A percentile compares a stretch with the other conserved stretches of the same genome.
Evolutionary conservation across 257 asterid species (phyloP).

Genomic region (Dorcoceras hygrometricum): DNA sequence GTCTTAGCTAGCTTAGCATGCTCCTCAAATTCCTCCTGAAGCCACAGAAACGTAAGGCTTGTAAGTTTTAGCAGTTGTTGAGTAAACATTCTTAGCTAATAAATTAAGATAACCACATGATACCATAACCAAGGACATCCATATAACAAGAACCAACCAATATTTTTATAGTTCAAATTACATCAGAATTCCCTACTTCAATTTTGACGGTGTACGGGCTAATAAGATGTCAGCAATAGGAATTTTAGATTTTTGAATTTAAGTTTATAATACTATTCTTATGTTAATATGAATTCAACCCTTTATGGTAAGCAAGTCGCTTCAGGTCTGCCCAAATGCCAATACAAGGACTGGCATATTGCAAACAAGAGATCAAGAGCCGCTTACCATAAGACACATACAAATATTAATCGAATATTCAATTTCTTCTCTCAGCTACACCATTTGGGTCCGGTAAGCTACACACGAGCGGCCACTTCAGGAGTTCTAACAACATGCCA

Average conservation of each 20-base stretch:
- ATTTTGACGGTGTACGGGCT: no score
- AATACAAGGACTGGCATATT: not conserved
- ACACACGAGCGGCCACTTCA: not conserved
- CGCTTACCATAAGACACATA: no score
- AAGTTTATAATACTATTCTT: no score
- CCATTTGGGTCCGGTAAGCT: no score
- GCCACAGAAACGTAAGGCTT: not conserved
- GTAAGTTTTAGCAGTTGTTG: not conserved
- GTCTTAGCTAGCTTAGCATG: constrained; percentile 85
- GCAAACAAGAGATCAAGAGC: no score
- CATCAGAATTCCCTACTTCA: not conserved
- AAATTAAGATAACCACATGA: not conserved
- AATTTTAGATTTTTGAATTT: no score
- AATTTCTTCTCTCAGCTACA: no score
- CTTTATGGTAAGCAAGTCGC: not conserved
- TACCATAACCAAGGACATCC: not conserved
- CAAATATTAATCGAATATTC: no score
- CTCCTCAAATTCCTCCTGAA: constrained; percentile 91
- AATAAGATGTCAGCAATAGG: no score
- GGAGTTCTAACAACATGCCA: not conserved
- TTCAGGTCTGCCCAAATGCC: not conserved
- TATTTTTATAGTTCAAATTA: not conserved
- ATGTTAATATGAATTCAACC: no score
- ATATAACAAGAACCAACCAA: not conserved
- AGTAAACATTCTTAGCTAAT: no score